These are phyloP conservation scores for Rhizophora apiculata DNA, from an alignment of 345 rosid genomes.

Conservation along the genomic window DNA sequence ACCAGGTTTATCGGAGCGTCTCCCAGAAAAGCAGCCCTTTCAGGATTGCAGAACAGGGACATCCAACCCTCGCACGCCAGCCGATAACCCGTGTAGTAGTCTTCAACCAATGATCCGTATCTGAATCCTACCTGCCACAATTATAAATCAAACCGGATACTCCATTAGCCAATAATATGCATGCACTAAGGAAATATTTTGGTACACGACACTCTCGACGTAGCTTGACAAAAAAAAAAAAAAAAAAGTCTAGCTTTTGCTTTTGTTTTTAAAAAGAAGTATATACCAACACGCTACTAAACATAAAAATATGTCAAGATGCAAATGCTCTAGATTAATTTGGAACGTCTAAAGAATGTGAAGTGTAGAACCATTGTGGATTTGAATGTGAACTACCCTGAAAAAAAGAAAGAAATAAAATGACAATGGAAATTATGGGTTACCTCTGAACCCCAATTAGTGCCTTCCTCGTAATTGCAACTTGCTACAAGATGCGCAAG, in stretches of 20 bases:
- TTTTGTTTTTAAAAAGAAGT: too few species aligned
- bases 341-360: too few species aligned
- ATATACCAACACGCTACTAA: too few species aligned
- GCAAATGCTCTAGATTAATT: too few species aligned
- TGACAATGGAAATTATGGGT: neutral
- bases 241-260: too few species aligned
- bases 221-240: too few species aligned
- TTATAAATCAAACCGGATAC: too few species aligned
- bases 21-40: conserved; percentile 58
- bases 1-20: conserved; percentile 44
- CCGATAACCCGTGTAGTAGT: conserved; percentile 51
- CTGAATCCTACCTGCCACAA: conserved; percentile 50
- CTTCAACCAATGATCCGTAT: conserved; percentile 77
- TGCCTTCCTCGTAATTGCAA: conserved; percentile 46
- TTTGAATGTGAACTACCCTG: neutral
- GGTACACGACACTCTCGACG: too few species aligned
- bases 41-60: conserved; percentile 51
- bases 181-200: too few species aligned
- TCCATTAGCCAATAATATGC: too few species aligned
- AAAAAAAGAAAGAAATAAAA: neutral
- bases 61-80: conserved; percentile 74
- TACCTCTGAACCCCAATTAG: conserved; percentile 71
- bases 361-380: too few species aligned
- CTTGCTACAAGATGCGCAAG: conserved; percentile 54
- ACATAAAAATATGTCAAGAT: too few species aligned